phyloP scores from a whole-genome alignment of 257 asterid genomes.

The Prunella vulgaris region DNA sequence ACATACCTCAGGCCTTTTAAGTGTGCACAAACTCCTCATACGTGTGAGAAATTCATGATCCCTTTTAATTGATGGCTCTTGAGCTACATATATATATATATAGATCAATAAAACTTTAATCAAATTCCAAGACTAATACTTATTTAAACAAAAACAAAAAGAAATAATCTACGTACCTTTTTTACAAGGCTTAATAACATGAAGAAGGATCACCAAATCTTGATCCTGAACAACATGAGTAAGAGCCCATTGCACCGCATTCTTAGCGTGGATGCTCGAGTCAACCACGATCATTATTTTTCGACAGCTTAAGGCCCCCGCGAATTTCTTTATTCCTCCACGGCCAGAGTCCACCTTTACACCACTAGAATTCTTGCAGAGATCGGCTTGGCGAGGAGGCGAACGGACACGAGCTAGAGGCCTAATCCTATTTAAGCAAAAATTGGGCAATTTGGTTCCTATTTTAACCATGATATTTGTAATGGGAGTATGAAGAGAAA shows the following conservation, averaged over 20 bases:
- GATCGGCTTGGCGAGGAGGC: conserved; percentile 23
- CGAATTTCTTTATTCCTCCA: conserved; percentile 13
- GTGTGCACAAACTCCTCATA: conserved; percentile 53
- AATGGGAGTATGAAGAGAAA: neutral
- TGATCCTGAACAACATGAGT: conserved; percentile 66
- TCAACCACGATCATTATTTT: conserved; percentile 77
- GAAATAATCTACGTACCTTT: conserved; percentile 57
- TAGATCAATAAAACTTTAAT: neutral
- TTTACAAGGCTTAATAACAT: conserved; percentile 47
- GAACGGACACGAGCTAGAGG: conserved; percentile 70
- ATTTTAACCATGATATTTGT: conserved; percentile 22
- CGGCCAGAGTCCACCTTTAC: conserved; percentile 9
- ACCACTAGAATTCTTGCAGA: conserved; percentile 10
- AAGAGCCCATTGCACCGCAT: conserved; percentile 73
- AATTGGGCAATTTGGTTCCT: conserved; percentile 54
- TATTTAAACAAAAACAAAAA: no score
- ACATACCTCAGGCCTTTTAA: conserved; percentile 72
- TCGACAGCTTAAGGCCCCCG: conserved; percentile 39
- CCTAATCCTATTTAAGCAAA: conserved; percentile 69
- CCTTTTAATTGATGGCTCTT: conserved; percentile 28
- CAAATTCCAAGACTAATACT: neutral
- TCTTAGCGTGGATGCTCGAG: conserved; percentile 53
- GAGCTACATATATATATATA: conserved; percentile 24
- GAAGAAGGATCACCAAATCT: conserved; percentile 56
- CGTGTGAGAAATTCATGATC: conserved; percentile 41